phyloP scores from a whole-genome alignment of 75 land plant species.

The Pinus taeda region DNA sequence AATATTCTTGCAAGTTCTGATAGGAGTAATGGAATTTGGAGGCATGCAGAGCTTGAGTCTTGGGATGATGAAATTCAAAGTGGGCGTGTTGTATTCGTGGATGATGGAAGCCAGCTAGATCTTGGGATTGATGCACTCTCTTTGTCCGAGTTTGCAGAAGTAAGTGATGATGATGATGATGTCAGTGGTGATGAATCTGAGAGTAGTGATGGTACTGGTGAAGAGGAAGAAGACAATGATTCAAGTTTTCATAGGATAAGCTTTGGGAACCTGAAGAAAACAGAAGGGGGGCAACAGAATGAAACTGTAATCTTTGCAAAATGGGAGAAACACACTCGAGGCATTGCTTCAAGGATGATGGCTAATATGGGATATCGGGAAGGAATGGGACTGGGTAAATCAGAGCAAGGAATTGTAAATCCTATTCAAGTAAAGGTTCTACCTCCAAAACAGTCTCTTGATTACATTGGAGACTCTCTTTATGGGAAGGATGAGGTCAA shows the following conservation, averaged over 20 bases:
- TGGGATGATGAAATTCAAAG: slow-evolving; percentile 60
- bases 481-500: slow-evolving; percentile 17
- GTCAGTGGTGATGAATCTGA: slow-evolving; percentile 43
- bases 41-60: slow-evolving; percentile 84
- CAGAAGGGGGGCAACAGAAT: slow-evolving; percentile 57
- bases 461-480: slow-evolving; percentile 43
- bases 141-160: slow-evolving; percentile 58
- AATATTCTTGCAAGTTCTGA: slow-evolving; percentile 67
- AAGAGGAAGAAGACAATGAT: slow-evolving; percentile 20
- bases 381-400: slow-evolving; percentile 90
- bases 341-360: slow-evolving; percentile 99
- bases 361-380: slow-evolving; percentile 93
- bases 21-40: slow-evolving; percentile 66
- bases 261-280: slow-evolving; percentile 31
- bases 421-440: slow-evolving; percentile 78
- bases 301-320: slow-evolving; percentile 85
- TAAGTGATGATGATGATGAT: slow-evolving; percentile 53
- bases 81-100: slow-evolving; percentile 64
- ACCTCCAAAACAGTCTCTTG: slow-evolving; percentile 83
- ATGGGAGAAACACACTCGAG: slow-evolving; percentile 98
- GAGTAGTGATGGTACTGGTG: slow-evolving; percentile 53
- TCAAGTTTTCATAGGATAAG: slow-evolving; percentile 32
- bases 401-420: slow-evolving; percentile 76
- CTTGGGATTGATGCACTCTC: slow-evolving; percentile 61
- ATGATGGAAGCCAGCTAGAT: slow-evolving; percentile 67